Percentiles rank a stretch among this genome's conserved stretches.
Conservation (phyloP, 345 rosid species). For the Sapria himalayana region DNA sequence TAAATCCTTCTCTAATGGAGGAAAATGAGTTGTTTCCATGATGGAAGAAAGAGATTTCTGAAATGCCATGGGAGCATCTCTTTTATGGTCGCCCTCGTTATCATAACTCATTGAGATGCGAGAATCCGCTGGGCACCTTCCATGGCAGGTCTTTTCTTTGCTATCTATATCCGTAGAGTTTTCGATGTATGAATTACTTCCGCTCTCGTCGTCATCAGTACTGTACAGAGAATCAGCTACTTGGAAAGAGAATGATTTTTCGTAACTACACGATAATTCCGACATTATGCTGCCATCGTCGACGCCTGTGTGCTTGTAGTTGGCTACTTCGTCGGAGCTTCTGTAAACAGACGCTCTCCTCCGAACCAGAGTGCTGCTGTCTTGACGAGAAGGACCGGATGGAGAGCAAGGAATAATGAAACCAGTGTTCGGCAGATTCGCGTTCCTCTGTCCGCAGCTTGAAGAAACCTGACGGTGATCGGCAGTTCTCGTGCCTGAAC, state of each 20-base stretch:
- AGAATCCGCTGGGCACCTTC: no score
- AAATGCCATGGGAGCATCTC: slow-evolving; percentile 16
- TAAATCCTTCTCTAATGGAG: slow-evolving; percentile 26
- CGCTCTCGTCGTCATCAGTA: slow-evolving; percentile 56
- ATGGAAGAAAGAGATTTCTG: slow-evolving; percentile 35
- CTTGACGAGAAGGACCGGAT: no score
- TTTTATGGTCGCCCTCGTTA: slow-evolving; percentile 19
- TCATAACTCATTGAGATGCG: no score
- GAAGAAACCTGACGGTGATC: no score
- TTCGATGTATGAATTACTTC: no score
- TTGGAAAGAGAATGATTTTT: slow-evolving; percentile 28
- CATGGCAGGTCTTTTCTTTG: no score
- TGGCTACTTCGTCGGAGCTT: slow-evolving; percentile 31
- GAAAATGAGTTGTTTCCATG: slow-evolving; percentile 20
- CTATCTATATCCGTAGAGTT: no score
- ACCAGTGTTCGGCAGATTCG: no score
- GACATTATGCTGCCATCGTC: slow-evolving; percentile 36
- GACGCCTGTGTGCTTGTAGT: slow-evolving; percentile 27
- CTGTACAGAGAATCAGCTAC: slow-evolving; percentile 42
- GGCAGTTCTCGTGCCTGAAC: no score
- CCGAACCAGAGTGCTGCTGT: no score
- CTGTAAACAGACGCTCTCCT: slow-evolving; percentile 50
- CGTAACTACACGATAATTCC: slow-evolving; percentile 36
- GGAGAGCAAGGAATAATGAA: no score
- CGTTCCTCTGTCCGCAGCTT: no score